phyloP scores from a whole-genome alignment of 2,329 filamentous ascomycete genomes.

The Teratosphaeria destructans region DNA sequence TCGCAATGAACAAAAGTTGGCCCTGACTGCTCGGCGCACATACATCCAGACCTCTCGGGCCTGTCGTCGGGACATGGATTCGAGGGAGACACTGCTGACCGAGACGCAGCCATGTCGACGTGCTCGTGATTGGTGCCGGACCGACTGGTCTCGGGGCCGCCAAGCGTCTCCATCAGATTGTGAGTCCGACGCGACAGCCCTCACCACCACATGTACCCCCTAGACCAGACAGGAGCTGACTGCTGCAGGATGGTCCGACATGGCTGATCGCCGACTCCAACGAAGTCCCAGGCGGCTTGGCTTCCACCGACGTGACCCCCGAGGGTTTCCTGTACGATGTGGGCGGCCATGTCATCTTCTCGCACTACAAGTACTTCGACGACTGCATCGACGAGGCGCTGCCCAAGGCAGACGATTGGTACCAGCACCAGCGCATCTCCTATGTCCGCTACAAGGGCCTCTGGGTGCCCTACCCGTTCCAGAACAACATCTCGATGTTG shows the following conservation, averaged over 20 bases:
- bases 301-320: constrained; percentile 85
- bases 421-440: constrained; percentile 93
- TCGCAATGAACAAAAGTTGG: not conserved
- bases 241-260: constrained; percentile 66
- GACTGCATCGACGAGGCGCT: constrained; percentile 97
- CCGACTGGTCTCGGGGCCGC: constrained; percentile 95
- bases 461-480: constrained; percentile 99
- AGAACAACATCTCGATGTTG: constrained; percentile 99
- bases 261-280: constrained; percentile 94
- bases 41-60: not conserved
- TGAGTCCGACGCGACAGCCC: constrained; percentile 37
- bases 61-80: constrained; percentile 1
- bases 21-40: not conserved
- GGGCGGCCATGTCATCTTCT: constrained; percentile 96
- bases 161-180: constrained; percentile 94
- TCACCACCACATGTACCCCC: not conserved
- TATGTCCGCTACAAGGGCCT: constrained; percentile 94
- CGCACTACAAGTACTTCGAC: constrained; percentile 99
- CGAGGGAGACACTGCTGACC: not conserved
- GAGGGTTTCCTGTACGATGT: constrained; percentile 99
- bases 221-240: constrained; percentile 4
- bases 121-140: constrained; percentile 95
- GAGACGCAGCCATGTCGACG: constrained; percentile 68
- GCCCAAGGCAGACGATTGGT: constrained; percentile 91
- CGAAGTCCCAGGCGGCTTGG: constrained; percentile 87